phyloP scores from a whole-genome alignment of 1,284 basidiomycete species.

The Tremellales sp. region DNA sequence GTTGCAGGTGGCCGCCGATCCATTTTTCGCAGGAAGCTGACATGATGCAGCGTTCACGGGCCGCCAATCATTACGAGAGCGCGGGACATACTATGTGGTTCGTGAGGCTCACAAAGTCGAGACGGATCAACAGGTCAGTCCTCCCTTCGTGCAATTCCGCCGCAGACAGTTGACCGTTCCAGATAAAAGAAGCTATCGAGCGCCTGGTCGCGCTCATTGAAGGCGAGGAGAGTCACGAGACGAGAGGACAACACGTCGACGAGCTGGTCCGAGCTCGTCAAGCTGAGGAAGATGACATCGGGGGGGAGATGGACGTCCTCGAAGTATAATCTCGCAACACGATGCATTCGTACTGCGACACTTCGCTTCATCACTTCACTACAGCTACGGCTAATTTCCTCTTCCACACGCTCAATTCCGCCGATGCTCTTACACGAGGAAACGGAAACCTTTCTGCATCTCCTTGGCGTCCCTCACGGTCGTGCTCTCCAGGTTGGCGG shows the following conservation, averaged over 20 bases:
- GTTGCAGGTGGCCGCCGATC: no score
- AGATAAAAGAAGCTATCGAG: constrained; percentile 65
- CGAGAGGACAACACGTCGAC: constrained; percentile 52
- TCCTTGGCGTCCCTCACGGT: constrained; percentile 21
- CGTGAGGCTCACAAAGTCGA: constrained; percentile 77
- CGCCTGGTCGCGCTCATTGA: constrained; percentile 70
- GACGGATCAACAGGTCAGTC: constrained; percentile 65
- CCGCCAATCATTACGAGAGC: constrained; percentile 69
- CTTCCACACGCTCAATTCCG: no score
- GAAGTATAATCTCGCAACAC: constrained; percentile 20
- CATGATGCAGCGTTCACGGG: constrained; percentile 65
- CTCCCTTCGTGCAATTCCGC: background rate
- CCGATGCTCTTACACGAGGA: constrained; percentile 14
- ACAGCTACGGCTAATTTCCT: no score
- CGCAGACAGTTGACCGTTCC: background rate
- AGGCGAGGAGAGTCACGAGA: constrained; percentile 61
- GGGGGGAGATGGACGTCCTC: constrained; percentile 33
- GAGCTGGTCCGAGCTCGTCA: constrained; percentile 51
- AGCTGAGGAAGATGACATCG: constrained; percentile 16
- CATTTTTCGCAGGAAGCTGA: background rate
- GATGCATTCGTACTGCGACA: no score
- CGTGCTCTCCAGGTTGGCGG: constrained; percentile 22
- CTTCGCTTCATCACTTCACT: no score
- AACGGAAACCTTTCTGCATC: constrained; percentile 30
- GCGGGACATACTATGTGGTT: constrained; percentile 85